Evolutionary conservation across 2,329 filamentous ascomycete species (phyloP).

Genomic region (Talaromyces sp.): DNA sequence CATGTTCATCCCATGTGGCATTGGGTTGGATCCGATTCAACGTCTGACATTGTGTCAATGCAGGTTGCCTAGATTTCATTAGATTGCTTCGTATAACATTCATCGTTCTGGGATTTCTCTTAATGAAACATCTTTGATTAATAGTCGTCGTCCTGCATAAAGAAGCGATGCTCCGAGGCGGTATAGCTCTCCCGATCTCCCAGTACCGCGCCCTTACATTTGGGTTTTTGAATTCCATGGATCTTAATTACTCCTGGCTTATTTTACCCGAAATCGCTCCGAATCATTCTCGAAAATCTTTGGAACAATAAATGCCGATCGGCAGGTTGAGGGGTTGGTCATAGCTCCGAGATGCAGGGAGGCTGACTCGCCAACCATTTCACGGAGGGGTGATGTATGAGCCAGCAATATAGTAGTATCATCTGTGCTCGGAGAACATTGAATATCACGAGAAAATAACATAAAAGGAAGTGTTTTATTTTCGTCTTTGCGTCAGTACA

Average conservation of each 20-base stretch:
- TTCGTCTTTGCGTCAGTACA: no score
- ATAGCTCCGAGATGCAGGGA: conserved; percentile 15
- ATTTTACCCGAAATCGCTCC: background rate
- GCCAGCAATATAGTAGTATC: background rate
- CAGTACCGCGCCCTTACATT: background rate
- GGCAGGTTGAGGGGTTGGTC: conserved; percentile 10
- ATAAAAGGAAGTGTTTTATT: no score
- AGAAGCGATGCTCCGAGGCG: background rate
- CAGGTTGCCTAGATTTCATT: background rate
- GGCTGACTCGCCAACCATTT: background rate
- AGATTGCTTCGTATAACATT: background rate
- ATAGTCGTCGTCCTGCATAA: background rate
- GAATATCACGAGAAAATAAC: background rate
- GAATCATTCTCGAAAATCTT: conserved; percentile 18
- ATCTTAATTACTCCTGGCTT: conserved; percentile 1
- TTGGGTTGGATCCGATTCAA: conserved; percentile 8
- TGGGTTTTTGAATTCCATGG: conserved; percentile 14
- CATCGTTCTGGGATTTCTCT: no score
- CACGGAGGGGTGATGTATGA: background rate
- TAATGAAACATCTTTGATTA: no score
- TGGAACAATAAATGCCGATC: conserved; percentile 15
- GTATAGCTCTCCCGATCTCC: background rate
- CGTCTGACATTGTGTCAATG: background rate
- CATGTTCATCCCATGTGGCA: conserved; percentile 23
- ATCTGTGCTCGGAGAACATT: background rate